These are phyloP conservation scores for Curvularia spicifera DNA, from an alignment of 2,329 filamentous ascomycete species.

Conservation along the genomic window DNA sequence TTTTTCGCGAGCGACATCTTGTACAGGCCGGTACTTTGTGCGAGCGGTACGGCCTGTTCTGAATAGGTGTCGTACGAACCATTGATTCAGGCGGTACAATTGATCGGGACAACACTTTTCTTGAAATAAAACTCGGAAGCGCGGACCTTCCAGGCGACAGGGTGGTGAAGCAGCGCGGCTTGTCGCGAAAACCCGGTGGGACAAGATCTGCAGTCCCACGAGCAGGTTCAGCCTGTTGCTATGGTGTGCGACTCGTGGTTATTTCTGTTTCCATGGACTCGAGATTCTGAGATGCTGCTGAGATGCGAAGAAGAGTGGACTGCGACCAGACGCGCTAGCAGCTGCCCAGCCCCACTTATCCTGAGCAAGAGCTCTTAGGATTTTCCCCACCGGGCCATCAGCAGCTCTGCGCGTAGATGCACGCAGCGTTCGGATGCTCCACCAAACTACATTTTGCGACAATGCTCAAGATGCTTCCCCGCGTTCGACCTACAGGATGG, in stretches of 20 bases:
- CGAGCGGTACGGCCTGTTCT: conserved; percentile 52
- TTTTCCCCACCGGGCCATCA: conserved; percentile 11
- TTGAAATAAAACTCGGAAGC: conserved; percentile 1
- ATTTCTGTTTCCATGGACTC: conserved; percentile 1
- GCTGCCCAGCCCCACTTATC: conserved; percentile 8
- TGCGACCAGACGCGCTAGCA: conserved; percentile 13
- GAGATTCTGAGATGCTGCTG: conserved; percentile 5
- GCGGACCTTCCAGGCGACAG: conserved; percentile 1
- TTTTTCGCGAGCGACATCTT: conserved; percentile 51
- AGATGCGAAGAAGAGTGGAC: conserved; percentile 12
- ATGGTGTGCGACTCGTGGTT: background rate
- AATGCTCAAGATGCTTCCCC: background rate
- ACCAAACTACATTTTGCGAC: background rate
- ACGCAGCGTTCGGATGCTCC: background rate
- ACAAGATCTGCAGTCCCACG: background rate
- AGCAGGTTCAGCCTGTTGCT: background rate
- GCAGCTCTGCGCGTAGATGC: background rate
- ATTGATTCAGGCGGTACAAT: conserved; percentile 25
- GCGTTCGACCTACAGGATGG: background rate
- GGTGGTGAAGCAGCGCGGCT: background rate
- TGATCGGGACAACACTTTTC: background rate
- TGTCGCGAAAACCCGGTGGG: background rate
- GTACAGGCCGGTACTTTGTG: conserved; percentile 53
- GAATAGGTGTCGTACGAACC: conserved; percentile 42
- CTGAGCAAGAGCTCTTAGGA: conserved; percentile 4